Evolutionary conservation across 495 filamentous ascomycete genomes (phyloP), one percentile per base, ranked within the genome.

Genomic region (Aspergillus egyptiacus): DNA sequence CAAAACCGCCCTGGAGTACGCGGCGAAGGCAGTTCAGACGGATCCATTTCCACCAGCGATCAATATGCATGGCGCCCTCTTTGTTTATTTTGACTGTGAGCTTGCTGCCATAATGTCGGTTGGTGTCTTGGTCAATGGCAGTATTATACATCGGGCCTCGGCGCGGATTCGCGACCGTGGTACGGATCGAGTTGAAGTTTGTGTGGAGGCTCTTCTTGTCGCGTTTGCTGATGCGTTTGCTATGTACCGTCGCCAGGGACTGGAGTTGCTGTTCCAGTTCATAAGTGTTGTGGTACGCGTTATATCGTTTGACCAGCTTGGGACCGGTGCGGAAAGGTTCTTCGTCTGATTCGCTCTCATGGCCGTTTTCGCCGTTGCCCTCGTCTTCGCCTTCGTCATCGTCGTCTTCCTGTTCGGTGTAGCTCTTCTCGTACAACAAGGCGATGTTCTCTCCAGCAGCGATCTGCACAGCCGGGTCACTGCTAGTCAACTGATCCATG

Each of bases 391-490:
- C 73, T 6, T 84, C 77, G 14, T 84, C 82, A 2, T 83, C 76
- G 39, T 87, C 82, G 25, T 81, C 73, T 51, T 79, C 77, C 56
- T 72, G 69, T 1, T 71, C 68, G 0, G 82, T 75, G 70, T 86
- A 81, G 60, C 79, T 84, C 63, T 89, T 89, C 59, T 97, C 91
- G 56, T 88, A 94, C 1, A 96, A 73, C 1, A 96, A 70, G 2
- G 91, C 91, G 53, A 97, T 93, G 62, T 90, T 90, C 56, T 91
- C 84, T 0, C 89, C 93, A 1, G 93, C 89, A 2, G 86, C 82
- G 42, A 93, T 81, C 63, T 95, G 89, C 1, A 96, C 91, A 5
- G 71, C 67, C 0, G 85, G 69, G 47, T 91, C 85, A 25, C 74
- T 72, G 58, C 86, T 90, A 32, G 88, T 80, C 22, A 98, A 78